Percentiles rank a stretch among this genome's conserved stretches.
Conservation (phyloP, 805 yeast genomes). For the Ogataea sp. region DNA sequence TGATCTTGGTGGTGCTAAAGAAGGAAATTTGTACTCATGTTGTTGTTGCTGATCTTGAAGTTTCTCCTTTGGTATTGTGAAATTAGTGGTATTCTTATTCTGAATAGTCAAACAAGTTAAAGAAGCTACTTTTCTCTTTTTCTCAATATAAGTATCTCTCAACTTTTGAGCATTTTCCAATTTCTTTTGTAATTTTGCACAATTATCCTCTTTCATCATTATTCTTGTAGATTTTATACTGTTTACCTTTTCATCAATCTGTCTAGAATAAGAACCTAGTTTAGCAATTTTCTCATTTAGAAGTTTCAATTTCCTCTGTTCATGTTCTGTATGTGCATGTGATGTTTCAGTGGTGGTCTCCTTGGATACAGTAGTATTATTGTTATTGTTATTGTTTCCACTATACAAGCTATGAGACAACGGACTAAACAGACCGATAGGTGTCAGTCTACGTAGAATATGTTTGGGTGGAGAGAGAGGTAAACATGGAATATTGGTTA, state of each 20-base stretch:
- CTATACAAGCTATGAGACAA: too few relatives aligned
- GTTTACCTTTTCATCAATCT: slow-evolving; percentile 4
- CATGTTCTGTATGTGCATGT: too few relatives aligned
- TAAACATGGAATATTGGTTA: slow-evolving; percentile 5
- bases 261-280: slow-evolving; percentile 6
- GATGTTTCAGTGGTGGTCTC: too few relatives aligned
- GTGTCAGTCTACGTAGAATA: slow-evolving; percentile 15
- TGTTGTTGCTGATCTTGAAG: too few relatives aligned
- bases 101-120: slow-evolving; percentile 9
- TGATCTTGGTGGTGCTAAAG: not conserved
- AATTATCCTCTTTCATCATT: not conserved
- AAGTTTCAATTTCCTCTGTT: slow-evolving; percentile 9
- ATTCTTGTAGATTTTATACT: slow-evolving; percentile 3
- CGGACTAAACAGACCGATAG: slow-evolving; percentile 15
- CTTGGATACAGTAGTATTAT: too few relatives aligned
- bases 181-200: slow-evolving; percentile 6
- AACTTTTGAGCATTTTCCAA: slow-evolving; percentile 10
- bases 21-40: too few relatives aligned
- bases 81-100: too few relatives aligned
- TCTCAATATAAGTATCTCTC: slow-evolving; percentile 9
- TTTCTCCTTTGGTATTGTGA: too few relatives aligned
- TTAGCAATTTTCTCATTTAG: slow-evolving; percentile 6
- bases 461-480: slow-evolving; percentile 18
- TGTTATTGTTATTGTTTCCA: too few relatives aligned
- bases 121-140: slow-evolving; percentile 11